Evolutionary conservation across 73 alveolate species (phyloP).

Genomic region (Tetrahymena borealis): DNA sequence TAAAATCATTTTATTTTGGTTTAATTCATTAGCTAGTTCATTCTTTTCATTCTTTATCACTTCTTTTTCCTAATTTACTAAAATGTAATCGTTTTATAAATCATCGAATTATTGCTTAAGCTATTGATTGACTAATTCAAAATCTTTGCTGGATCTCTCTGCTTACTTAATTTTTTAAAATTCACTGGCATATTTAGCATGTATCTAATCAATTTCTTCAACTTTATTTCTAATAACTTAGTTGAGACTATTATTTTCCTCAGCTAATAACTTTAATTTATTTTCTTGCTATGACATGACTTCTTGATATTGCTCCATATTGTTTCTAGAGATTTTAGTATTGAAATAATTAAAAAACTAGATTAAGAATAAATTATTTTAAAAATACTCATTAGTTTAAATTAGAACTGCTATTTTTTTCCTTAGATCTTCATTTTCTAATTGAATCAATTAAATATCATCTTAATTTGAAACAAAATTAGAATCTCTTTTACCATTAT

Average conservation of each 20-base stretch:
- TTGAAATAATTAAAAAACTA: not conserved
- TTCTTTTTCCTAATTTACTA: not conserved
- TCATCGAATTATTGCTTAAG: not conserved
- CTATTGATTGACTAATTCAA: not conserved
- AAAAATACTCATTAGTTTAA: not conserved
- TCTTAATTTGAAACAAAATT: not conserved
- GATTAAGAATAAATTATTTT: not conserved
- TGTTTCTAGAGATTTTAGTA: not conserved
- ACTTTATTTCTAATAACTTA: not conserved
- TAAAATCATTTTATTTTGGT: not conserved
- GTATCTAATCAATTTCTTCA: not conserved
- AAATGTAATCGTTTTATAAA: not conserved
- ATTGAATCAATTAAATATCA: not conserved
- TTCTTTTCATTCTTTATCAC: not conserved
- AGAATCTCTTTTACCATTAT: not conserved
- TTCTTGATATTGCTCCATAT: not conserved
- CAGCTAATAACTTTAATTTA: not conserved
- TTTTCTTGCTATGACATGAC: not conserved
- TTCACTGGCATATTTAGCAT: not conserved
- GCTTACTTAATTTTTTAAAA: not conserved
- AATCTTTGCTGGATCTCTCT: not conserved
- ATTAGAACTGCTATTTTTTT: not conserved
- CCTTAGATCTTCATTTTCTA: not conserved
- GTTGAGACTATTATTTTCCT: not conserved
- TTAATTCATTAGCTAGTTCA: not conserved